Base-by-base conservation (phyloP, 495 filamentous ascomycete genomes). In the Lasiosphaeria hispida region DNA sequence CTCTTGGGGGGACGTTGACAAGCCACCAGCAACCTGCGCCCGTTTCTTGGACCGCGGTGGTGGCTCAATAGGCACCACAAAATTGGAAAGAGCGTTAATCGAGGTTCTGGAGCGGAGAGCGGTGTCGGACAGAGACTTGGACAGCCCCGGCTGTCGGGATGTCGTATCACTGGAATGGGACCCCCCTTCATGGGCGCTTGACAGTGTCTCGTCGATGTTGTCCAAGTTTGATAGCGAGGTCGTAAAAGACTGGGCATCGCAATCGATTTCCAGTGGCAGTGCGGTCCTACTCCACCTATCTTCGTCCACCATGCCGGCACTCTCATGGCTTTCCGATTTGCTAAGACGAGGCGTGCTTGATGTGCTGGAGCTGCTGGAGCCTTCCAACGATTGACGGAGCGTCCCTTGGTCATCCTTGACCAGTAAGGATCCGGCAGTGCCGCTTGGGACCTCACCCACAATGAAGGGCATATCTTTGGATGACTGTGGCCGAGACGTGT, bases 401-500 rank as follows among this genome's bases (percentile, higher is more conserved):
- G 68, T 69, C 9, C 14, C 43, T 10, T 66, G 59, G 38, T 69
- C 68, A 37, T 69, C 68, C 30, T 63, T 59, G 7, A 8, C 13
- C 3, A 34, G 36, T 0, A 14, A 11, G 5, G 41, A 23, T 11
- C 38, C 51, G 1, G 35, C n/a, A 1, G 23, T 39, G 2, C 35
- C 54, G 45, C 57, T 61, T 1, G 38, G n/a, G 8, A 50, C 17
- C 17, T 65, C 54, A 3, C 42, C 55, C 3, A 47, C 30, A 6
- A 48, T 41, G 10, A 69, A 45, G 2, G 62, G 48, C 8, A 62
- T 5, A 23, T 69, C 75, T 45, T 72, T 75, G 14, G 70, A 68
- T 15, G 74, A 75, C 39, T 78, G 77, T 2, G 75, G 72, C 15
- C 75, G 70, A 1, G 76, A 78, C 3, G 75, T 78, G 49, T 79